Base-by-base conservation (phyloP, 2,329 filamentous ascomycete species). In the Fusarium sarcochroum region DNA sequence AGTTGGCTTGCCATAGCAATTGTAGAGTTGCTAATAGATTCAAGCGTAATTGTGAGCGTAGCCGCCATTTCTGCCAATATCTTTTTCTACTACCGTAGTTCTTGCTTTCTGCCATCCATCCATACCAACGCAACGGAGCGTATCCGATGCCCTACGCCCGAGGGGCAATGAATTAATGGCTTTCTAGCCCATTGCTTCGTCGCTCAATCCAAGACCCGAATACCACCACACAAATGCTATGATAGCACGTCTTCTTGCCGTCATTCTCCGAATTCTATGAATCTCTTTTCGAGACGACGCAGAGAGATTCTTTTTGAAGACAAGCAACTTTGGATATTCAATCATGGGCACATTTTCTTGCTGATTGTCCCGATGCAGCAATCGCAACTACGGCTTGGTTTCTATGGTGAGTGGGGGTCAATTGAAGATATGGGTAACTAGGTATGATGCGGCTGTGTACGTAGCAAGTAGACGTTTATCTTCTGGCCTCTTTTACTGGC, bases 61-160 rank as follows among this genome's bases (percentile, higher is more conserved):
- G n/a, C 35, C 25, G 37, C 14, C 27, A 23, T 27, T 41, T 59
- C 15, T 37, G 18, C 17, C 18, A 38, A 13, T 21, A 21, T 15
- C 13, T 15, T 18, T 64, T 46, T 66, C 21, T 25, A 42, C n/a
- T 32, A 25, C 34, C 25, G 51, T 20, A 30, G 41, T 38, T 52
- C 30, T 25, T 15, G 17, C 42, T 47, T 11, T 37, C 30, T 46
- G 48, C 52, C 44, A 23, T 48, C 55, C 42, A 52, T 55, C 40
- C 40, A 51, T 63, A 42, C 46, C 32, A 38, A 38, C 30, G 23
- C 15, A 59, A 63, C 53, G 65, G 66, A 51, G 40, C 49, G n/a
- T 18, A 37, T 32, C 54, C 59, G 50, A 64, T 49, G 46, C 63
- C 72, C 66, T 74, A 66, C 58, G 61, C 40, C 72, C 72, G 70